Percentiles rank a stretch among this genome's conserved stretches.
phyloP scores from a whole-genome alignment of 2,329 filamentous ascomycete species.

The Myriosclerotinia duriaeana region DNA sequence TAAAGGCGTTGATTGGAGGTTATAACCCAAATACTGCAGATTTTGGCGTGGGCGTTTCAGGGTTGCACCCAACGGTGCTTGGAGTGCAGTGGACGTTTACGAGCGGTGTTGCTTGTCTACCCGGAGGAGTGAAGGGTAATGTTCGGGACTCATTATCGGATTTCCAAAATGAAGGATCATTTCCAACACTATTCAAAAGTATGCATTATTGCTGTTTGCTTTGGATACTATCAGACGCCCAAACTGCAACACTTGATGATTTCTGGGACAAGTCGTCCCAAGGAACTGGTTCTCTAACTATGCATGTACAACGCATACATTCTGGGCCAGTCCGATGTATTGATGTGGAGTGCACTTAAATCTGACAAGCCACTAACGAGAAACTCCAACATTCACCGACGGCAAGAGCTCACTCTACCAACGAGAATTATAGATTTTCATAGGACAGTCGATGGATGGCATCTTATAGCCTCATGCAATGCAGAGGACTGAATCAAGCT shows the following conservation, averaged over 20 bases:
- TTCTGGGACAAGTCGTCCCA: constrained; percentile 16
- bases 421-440: not conserved
- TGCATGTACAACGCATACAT: constrained; percentile 23
- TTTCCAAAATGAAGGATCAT: constrained; percentile 32
- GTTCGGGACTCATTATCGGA: constrained; percentile 17
- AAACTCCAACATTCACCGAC: constrained; percentile 17
- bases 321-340: constrained; percentile 6
- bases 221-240: constrained; percentile 3
- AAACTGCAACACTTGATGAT: constrained; percentile 9
- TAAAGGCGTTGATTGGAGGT: constrained; percentile 33
- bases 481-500: constrained; percentile 29
- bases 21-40: constrained; percentile 16
- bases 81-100: constrained; percentile 11
- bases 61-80: constrained; percentile 14
- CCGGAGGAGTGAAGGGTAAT: constrained; percentile 9
- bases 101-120: constrained; percentile 9
- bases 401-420: constrained; percentile 1
- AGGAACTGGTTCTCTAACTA: constrained; percentile 20
- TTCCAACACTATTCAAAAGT: constrained; percentile 12
- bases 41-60: constrained; percentile 22
- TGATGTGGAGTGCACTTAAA: constrained; percentile 21
- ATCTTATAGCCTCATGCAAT: constrained; percentile 27
- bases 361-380: constrained; percentile 21
- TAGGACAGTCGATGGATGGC: constrained; percentile 1
- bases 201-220: constrained; percentile 17